phyloP scores from a whole-genome alignment of 208 protist species.

The Acanthamoeba divionensis region DNA sequence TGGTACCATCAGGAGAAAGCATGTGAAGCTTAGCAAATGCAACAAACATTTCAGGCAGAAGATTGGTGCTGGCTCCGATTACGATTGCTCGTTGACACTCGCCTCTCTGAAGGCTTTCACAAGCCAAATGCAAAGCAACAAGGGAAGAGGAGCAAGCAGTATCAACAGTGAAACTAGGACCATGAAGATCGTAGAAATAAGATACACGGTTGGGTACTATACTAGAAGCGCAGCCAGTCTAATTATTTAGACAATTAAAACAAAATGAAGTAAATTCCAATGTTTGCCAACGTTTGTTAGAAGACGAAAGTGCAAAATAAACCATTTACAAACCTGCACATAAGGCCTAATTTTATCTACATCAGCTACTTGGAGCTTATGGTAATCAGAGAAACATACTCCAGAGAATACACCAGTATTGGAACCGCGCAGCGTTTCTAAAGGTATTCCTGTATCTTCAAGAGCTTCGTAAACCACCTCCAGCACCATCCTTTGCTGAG shows the following conservation, averaged over 20 bases:
- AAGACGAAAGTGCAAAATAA: no score
- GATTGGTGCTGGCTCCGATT: conserved; percentile 74
- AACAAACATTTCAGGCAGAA: conserved; percentile 46
- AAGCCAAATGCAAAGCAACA: conserved; percentile 73
- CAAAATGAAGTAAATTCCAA: no score
- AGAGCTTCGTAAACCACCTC: conserved; percentile 60
- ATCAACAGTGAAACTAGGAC: conserved; percentile 79
- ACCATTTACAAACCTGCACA: no score
- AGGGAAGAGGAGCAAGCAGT: conserved; percentile 85
- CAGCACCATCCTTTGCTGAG: conserved; percentile 71
- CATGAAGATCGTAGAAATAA: conserved; percentile 78
- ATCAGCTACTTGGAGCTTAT: conserved; percentile 30
- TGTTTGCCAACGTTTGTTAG: no score
- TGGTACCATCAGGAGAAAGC: conserved; percentile 64
- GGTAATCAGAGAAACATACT: conserved; percentile 60
- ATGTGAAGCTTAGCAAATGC: conserved; percentile 58
- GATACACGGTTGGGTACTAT: conserved; percentile 74
- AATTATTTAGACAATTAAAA: no score
- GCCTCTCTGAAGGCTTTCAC: conserved; percentile 48
- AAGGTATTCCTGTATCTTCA: conserved; percentile 61
- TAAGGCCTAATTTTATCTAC: conserved; percentile 41
- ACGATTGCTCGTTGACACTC: conserved; percentile 71
- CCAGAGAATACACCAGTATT: conserved; percentile 69
- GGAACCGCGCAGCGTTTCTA: conserved; percentile 39
- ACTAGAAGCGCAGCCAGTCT: conserved; percentile 33